These are phyloP conservation scores for Rhizodiscina lignyota DNA, from an alignment of 495 filamentous ascomycete genomes.

Conservation along the genomic window DNA sequence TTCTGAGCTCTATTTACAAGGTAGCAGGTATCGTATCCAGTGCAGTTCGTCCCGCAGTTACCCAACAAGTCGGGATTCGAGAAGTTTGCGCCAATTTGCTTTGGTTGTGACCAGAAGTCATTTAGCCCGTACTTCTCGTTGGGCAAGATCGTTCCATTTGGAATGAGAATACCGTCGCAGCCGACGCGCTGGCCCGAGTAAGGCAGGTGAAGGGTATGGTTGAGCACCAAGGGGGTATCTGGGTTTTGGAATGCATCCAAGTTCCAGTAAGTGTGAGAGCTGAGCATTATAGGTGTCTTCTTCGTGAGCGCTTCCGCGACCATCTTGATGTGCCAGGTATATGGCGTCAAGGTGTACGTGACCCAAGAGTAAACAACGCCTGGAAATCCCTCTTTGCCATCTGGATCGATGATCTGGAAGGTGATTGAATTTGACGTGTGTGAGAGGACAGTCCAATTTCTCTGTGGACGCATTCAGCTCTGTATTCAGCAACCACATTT, in stretches of 20 bases:
- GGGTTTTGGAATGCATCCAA: constrained; percentile 52
- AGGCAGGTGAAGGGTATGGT: constrained; percentile 54
- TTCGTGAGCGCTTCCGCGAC: constrained; percentile 18
- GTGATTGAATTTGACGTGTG: constrained; percentile 54
- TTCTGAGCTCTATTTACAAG: constrained; percentile 26
- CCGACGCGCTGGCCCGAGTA: constrained; percentile 50
- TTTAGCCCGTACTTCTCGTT: constrained; percentile 39
- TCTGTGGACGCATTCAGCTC: constrained; percentile 21
- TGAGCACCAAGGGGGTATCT: constrained; percentile 43
- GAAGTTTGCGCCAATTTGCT: constrained; percentile 58
- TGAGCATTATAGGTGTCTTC: constrained; percentile 49
- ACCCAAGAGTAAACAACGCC: constrained; percentile 65
- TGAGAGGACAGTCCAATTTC: constrained; percentile 62
- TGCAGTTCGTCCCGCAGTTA: constrained; percentile 46
- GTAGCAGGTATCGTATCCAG: constrained; percentile 43
- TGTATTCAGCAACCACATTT: no score
- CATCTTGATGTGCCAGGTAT: constrained; percentile 23
- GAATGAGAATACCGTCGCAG: constrained; percentile 63
- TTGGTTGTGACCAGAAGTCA: constrained; percentile 56
- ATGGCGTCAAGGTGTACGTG: constrained; percentile 40
- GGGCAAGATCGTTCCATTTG: constrained; percentile 55
- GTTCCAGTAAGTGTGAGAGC: constrained; percentile 56
- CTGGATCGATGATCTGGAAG: constrained; percentile 55
- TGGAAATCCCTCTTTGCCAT: constrained; percentile 60
- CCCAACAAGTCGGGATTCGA: constrained; percentile 30